Evolutionary conservation across 164 flowering plant species (phyloP), one percentile per base, ranked within the genome.

Genomic region (Magnolia officinalis): DNA sequence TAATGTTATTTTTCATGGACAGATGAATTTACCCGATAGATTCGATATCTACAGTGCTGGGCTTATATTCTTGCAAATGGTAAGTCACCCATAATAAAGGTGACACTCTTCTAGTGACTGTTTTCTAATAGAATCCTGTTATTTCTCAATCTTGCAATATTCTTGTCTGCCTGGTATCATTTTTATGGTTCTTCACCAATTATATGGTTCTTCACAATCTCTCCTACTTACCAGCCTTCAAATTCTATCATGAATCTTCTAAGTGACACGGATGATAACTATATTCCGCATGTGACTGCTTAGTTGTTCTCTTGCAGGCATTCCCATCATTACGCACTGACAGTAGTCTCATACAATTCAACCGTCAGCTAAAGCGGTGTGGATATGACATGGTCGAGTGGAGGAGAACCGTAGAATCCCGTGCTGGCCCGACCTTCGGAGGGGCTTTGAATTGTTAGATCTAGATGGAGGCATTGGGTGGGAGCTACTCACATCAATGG

Each of bases 401-500:
- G 99, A 89, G 99, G 77, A 89, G 86, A 63, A 82, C 75, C 8
- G 89, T 89, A 20, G 99, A 92, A 83, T 89, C 97, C 21, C 97
- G 98, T 69, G 97, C 98, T 0, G 73, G 87, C 75, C 73, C 90
- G 99, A 96, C 1, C 92, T 96, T 10, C 82, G 95, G 23, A 90
- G 78, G 80, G 99, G 99, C 64, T 91, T 96, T 72, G 92, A 94
- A 82, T 74, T 96, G 82, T 83, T 96, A 77, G 97, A 94, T 82
- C 84, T 91, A 78, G 98, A 96, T 82, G 93, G 90, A 70, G 98
- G 96, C 19, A 88, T 85, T 75, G 98, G 99, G 66, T 96, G 98
- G 99, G 99, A 96, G 78, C 98, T 96, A 74, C 80, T 96, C 52
- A 90, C 95, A 23, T 94, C 98, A 19, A 96, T 94, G 97, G 92